phyloP scores from a whole-genome alignment of 352 stramenopile species.

The Phytophthora vignae region DNA sequence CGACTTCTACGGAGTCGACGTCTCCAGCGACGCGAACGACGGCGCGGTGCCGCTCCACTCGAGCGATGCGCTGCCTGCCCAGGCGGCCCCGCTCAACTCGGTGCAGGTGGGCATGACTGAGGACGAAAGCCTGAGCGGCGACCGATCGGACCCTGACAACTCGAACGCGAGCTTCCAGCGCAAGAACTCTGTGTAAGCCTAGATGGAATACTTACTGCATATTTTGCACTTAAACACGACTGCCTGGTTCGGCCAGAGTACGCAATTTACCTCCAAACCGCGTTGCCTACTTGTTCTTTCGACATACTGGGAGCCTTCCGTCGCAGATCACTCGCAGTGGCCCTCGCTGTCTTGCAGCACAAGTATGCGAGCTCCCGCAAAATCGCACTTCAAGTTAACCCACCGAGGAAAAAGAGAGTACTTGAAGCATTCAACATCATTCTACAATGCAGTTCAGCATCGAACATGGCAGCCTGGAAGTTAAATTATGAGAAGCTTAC shows the following conservation, averaged over 20 bases:
- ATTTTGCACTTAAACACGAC: constrained; percentile 23
- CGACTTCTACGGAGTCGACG: constrained; percentile 67
- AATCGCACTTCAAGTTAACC: too few species aligned
- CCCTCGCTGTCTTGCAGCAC: too few species aligned
- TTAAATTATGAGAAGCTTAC: too few species aligned
- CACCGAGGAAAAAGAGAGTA: too few species aligned
- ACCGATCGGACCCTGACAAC: constrained; percentile 39
- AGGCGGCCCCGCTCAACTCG: constrained; percentile 26
- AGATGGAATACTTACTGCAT: constrained; percentile 26
- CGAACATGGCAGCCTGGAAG: too few species aligned
- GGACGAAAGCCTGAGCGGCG: constrained; percentile 44
- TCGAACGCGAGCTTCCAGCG: constrained; percentile 48
- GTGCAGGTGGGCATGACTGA: constrained; percentile 46
- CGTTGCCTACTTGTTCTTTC: too few species aligned
- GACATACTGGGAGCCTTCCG: too few species aligned
- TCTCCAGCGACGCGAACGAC: constrained; percentile 40
- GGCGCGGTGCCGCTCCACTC: constrained; percentile 33
- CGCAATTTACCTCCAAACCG: constrained; percentile 10
- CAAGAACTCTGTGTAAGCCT: constrained; percentile 60
- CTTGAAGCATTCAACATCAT: too few species aligned
- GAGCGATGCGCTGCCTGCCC: constrained; percentile 10
- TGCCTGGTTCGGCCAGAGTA: constrained; percentile 13
- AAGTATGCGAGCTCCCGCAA: too few species aligned
- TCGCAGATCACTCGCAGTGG: too few species aligned
- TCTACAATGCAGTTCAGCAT: too few species aligned